Evolutionary conservation across 164 flowering plant genomes (phyloP), one percentile per base, ranked within the genome.

Genomic region (Chimonanthus praecox): DNA sequence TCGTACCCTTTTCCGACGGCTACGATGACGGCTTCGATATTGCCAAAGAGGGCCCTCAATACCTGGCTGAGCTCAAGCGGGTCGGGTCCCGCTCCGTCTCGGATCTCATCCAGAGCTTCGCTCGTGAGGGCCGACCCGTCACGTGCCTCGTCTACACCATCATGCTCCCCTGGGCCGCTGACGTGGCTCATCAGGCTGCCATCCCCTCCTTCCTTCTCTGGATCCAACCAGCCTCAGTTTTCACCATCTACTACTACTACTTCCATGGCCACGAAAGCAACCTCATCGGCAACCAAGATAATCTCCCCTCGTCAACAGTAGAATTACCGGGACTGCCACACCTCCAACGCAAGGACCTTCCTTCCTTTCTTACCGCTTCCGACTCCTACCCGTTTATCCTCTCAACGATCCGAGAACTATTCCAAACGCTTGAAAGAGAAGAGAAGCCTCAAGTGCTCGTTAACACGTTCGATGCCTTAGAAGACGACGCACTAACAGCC

Each of bases 1-100:
- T 78, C 47, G 83, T 77, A 5, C 6, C 80, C 8, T 84, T 84
- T 71, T 88, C 90, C 2, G 90, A 87, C 63, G 90, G 92, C 2
- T 82, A 74, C 66, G 87, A 84, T 58, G 84, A 83, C 50, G 91
- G 84, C 2, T 72, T 75, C 64, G 71, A 77, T n/a, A 4, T 3
- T 4, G 5, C 15, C 9, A 54, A 7, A 54, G 75, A 77, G n/a
- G 7, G 4, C 10, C 4, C 33, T 1, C 33, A 10, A 45, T 81
- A 69, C 79, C 45, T 74, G 76, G 58, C 75, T 0, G 78, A 78
- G 75, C 3, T 83, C 33, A 76, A 58, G 54, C 76, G 60, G 43
- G 50, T 63, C n/a, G 84, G 88, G 70, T 69, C 84, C 0, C 21
- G 75, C 13, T 8, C 83, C 5, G 64, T 87, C 20, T 48, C 48